Percentiles rank a stretch among this genome's conserved stretches.
Evolutionary conservation across 2,329 filamentous ascomycete species (phyloP).

Genomic region (Aspergillus udagawae): DNA sequence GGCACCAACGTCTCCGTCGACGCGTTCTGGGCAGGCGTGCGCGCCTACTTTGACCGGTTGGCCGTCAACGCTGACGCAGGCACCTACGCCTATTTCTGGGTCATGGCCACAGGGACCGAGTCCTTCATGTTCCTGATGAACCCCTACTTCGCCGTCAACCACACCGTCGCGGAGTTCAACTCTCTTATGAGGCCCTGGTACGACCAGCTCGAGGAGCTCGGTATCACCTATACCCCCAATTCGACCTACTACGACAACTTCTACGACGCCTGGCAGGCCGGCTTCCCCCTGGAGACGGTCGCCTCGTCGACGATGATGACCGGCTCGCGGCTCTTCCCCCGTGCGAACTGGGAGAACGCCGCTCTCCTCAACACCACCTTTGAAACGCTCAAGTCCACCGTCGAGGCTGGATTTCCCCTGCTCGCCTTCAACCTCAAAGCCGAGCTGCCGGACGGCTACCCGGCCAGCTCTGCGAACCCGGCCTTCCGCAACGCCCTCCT

Average conservation of each 20-base stretch:
- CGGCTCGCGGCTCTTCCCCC: constrained; percentile 33
- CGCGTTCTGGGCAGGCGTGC: constrained; percentile 27
- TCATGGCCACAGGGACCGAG: constrained; percentile 15
- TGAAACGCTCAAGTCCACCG: constrained; percentile 17
- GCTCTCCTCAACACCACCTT: constrained; percentile 27
- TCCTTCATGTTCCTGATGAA: constrained; percentile 32
- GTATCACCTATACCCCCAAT: constrained; percentile 21
- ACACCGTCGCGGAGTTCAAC: constrained; percentile 25
- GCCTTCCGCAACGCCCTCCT: constrained; percentile 22
- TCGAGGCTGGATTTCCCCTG: constrained; percentile 23
- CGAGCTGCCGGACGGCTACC: constrained; percentile 15
- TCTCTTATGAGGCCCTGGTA: constrained; percentile 25
- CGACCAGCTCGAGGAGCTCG: constrained; percentile 19
- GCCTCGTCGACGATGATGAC: constrained; percentile 20
- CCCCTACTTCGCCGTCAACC: constrained; percentile 24
- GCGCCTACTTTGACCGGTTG: constrained; percentile 25
- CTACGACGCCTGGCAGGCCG: constrained; percentile 24
- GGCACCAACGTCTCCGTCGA: constrained; percentile 18
- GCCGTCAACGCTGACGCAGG: constrained; percentile 24
- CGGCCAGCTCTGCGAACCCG: constrained; percentile 20
- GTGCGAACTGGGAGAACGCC: constrained; percentile 27
- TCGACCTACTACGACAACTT: constrained; percentile 26
- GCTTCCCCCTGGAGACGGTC: constrained; percentile 25
- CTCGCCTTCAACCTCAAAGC: constrained; percentile 33
- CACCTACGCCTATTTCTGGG: constrained; percentile 31